A percentile compares a stretch with the other conserved stretches of the same genome.
phyloP scores from a whole-genome alignment of 2,329 filamentous ascomycete species.

The Trichoderma citrinoviride region DNA sequence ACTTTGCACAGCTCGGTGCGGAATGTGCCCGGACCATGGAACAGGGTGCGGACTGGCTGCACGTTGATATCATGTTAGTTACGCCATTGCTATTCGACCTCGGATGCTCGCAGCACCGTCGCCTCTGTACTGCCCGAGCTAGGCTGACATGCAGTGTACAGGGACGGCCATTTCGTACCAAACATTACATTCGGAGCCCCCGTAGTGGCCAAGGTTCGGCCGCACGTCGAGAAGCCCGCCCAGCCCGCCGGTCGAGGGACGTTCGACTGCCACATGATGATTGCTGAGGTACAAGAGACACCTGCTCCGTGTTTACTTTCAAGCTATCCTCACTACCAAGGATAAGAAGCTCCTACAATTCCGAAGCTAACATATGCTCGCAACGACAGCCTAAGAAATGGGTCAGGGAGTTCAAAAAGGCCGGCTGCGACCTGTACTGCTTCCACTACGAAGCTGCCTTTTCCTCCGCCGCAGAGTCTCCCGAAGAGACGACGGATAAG shows the following conservation, averaged over 20 bases:
- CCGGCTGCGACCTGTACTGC: slow-evolving; percentile 97
- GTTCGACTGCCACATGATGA: slow-evolving; percentile 99
- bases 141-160: slow-evolving; percentile 34
- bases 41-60: slow-evolving; percentile 86
- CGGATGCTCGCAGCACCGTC: background rate
- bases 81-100: background rate
- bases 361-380: background rate
- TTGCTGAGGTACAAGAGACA: slow-evolving; percentile 69
- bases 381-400: slow-evolving; percentile 84
- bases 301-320: background rate
- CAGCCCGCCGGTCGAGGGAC: slow-evolving; percentile 75
- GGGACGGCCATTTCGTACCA: slow-evolving; percentile 98
- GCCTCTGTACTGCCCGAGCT: background rate
- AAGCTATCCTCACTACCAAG: background rate
- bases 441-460: slow-evolving; percentile 98
- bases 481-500: slow-evolving; percentile 63
- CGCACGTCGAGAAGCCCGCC: slow-evolving; percentile 74
- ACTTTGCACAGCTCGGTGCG: slow-evolving; percentile 84
- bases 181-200: slow-evolving; percentile 97
- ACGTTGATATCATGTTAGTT: slow-evolving; percentile 82
- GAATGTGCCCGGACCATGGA: slow-evolving; percentile 85
- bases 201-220: slow-evolving; percentile 89
- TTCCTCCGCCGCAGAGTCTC: slow-evolving; percentile 79
- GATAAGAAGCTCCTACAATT: background rate
- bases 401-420: slow-evolving; percentile 92